Percentiles rank a stretch among this genome's conserved stretches.
These are phyloP conservation scores for Nannochloropsis granulata DNA, from an alignment of 108 stramenopile species.

Conservation along the genomic window DNA sequence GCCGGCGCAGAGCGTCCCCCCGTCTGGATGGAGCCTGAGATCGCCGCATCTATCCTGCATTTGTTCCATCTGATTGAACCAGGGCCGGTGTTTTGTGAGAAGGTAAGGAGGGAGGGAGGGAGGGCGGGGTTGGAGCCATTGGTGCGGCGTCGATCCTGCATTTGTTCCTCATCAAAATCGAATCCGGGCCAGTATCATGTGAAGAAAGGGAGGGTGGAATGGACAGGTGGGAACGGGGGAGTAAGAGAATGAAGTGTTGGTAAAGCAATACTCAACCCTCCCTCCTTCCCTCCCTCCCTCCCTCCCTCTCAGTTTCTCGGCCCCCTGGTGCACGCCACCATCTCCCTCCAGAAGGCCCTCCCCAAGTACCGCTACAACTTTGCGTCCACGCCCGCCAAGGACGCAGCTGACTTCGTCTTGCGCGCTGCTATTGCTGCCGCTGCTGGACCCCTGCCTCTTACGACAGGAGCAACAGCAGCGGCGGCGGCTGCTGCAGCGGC, in stretches of 20 bases:
- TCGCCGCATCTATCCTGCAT: constrained; percentile 24
- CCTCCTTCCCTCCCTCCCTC: not conserved
- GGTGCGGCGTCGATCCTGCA: not conserved
- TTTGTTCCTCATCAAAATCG: not conserved
- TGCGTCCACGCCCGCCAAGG: not conserved
- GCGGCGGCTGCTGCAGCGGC: not conserved
- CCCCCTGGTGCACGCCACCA: constrained; percentile 12
- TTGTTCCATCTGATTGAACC: constrained; percentile 23
- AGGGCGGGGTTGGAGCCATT: no score
- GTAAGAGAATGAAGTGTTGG: no score
- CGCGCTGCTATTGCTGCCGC: not conserved
- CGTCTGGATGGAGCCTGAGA: constrained; percentile 12
- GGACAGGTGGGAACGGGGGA: no score
- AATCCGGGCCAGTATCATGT: no score
- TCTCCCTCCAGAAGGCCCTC: constrained; percentile 8
- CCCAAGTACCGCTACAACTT: not conserved
- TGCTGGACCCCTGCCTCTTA: not conserved
- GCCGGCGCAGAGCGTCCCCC: not conserved
- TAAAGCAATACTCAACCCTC: no score
- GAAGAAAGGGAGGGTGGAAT: no score
- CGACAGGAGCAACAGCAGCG: not conserved
- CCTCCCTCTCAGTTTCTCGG: constrained; percentile 18
- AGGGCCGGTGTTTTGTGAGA: not conserved
- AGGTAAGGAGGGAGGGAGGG: not conserved
- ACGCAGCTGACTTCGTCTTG: not conserved